phyloP scores from a whole-genome alignment of 2,329 filamentous ascomycete species.

The Microdochium paspali region DNA sequence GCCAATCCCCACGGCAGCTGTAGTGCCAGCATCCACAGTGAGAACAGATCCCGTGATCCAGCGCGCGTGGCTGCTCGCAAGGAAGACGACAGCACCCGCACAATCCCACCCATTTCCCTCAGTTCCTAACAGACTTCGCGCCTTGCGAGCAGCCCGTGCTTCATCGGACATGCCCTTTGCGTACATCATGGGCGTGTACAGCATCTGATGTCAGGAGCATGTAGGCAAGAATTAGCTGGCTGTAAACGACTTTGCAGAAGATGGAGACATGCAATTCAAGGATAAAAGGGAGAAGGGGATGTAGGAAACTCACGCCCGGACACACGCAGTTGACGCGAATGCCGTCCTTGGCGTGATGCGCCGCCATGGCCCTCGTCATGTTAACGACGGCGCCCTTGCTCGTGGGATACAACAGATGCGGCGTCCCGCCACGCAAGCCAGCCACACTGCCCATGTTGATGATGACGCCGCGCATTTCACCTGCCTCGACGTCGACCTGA shows the following conservation, averaged over 20 bases:
- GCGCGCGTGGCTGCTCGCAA: constrained; percentile 27
- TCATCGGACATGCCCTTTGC: constrained; percentile 28
- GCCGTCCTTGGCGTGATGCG: constrained; percentile 32
- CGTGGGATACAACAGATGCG: constrained; percentile 34
- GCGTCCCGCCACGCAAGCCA: constrained; percentile 36
- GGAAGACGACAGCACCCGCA: constrained; percentile 27
- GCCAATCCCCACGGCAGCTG: constrained; percentile 12
- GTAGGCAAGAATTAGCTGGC: too few relatives aligned
- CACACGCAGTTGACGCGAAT: constrained; percentile 41
- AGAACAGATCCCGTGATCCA: constrained; percentile 33
- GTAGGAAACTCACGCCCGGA: constrained; percentile 19
- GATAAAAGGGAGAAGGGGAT: not conserved
- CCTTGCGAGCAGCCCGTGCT: constrained; percentile 23
- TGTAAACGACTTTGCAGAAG: too few relatives aligned
- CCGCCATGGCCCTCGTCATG: constrained; percentile 42
- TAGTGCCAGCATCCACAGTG: constrained; percentile 31
- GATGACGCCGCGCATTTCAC: constrained; percentile 37
- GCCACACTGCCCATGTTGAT: constrained; percentile 57
- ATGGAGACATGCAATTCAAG: too few relatives aligned
- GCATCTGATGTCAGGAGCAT: constrained; percentile 20
- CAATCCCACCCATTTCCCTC: constrained; percentile 34
- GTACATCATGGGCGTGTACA: constrained; percentile 38
- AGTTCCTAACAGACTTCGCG: constrained; percentile 26
- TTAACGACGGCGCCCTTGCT: constrained; percentile 38
- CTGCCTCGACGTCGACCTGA: constrained; percentile 12